A percentile compares a stretch with the other conserved stretches of the same genome.
Conservation (phyloP, 768 basidiomycete genomes). For the Tricholomella constricta region DNA sequence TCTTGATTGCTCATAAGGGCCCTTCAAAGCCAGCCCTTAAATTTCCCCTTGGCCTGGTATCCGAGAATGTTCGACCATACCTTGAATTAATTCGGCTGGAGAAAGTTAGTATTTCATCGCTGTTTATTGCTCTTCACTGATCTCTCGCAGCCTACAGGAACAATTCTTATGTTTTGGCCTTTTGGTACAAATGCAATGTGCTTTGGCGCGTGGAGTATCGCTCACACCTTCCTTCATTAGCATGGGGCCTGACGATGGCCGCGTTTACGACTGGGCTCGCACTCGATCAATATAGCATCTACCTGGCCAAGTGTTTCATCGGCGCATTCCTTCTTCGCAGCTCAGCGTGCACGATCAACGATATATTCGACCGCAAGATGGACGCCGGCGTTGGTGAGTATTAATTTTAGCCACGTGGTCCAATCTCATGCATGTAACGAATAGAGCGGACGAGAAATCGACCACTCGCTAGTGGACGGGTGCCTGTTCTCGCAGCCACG, state of each 20-base stretch:
- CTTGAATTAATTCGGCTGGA: conserved; percentile 53
- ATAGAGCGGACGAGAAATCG: conserved; percentile 50
- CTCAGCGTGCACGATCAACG: conserved; percentile 58
- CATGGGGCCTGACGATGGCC: conserved; percentile 55
- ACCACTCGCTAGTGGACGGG: conserved; percentile 50
- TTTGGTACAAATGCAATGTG: conserved; percentile 36
- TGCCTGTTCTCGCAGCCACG: conserved; percentile 44
- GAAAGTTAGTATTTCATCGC: conserved; percentile 35
- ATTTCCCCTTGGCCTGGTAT: conserved; percentile 35
- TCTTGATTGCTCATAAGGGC: conserved; percentile 25
- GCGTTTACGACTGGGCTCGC: conserved; percentile 38
- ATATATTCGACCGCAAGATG: conserved; percentile 54
- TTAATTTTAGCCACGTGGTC: background rate
- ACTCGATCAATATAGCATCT: conserved; percentile 28
- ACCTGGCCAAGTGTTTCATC: conserved; percentile 36
- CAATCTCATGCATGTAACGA: background rate
- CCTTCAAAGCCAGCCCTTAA: conserved; percentile 18
- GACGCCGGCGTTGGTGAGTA: conserved; percentile 54
- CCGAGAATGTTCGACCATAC: conserved; percentile 38
- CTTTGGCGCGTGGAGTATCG: background rate
- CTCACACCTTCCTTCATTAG: conserved; percentile 22
- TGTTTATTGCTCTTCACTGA: background rate
- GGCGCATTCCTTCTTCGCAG: conserved; percentile 45
- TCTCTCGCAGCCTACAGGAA: conserved; percentile 45
- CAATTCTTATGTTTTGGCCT: conserved; percentile 55